Conservation (phyloP, 495 filamentous ascomycete species). For the Tuber indicum region DNA sequence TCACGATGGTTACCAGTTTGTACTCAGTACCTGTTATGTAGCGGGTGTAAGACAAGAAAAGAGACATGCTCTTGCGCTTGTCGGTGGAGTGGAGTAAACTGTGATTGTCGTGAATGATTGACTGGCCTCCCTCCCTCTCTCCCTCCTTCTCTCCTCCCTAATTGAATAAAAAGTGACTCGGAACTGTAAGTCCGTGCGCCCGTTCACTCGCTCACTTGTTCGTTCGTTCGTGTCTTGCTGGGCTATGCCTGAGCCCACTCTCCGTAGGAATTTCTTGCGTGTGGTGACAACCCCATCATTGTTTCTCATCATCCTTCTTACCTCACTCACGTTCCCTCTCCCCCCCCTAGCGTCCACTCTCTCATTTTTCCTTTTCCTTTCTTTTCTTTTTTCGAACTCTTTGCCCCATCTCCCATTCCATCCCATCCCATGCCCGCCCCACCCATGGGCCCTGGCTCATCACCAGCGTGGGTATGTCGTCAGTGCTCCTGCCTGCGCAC, state of each 20-base stretch:
- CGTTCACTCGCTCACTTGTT: neutral
- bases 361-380: conserved; percentile 1
- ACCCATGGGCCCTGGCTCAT: conserved; percentile 5
- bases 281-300: conserved; percentile 3
- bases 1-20: conserved; percentile 10
- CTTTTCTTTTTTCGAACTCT: neutral
- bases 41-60: neutral
- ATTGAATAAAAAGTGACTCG: neutral
- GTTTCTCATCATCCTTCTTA: conserved; percentile 12
- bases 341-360: conserved; percentile 13
- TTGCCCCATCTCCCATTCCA: neutral
- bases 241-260: neutral
- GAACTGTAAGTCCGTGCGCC: neutral
- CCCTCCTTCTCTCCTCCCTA: neutral
- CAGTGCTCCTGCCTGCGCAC: conserved; percentile 16
- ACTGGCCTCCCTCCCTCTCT: neutral
- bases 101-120: neutral
- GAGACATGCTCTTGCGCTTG: neutral
- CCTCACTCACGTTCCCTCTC: conserved; percentile 12
- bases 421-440: neutral
- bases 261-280: neutral
- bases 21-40: neutral
- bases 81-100: neutral
- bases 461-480: conserved; percentile 31
- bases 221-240: neutral